phyloP scores from a whole-genome alignment of 805 yeast genomes.

The Priceomyces melissophilus region DNA sequence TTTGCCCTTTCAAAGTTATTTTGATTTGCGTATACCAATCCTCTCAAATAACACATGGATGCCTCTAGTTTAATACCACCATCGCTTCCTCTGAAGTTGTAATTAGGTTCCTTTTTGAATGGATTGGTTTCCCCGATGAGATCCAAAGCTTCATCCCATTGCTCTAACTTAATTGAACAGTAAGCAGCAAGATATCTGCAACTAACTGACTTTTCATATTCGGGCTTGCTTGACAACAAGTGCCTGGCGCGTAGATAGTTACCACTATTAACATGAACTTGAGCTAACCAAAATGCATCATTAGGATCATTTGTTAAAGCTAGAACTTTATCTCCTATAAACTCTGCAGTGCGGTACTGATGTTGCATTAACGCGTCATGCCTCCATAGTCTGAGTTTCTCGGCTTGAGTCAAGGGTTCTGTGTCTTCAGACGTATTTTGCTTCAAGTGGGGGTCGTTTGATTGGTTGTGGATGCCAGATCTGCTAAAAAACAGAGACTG shows the following conservation, averaged over 20 bases:
- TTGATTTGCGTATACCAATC: constrained; percentile 75
- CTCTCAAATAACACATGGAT: constrained; percentile 81
- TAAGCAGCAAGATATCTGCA: constrained; percentile 80
- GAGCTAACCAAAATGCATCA: constrained; percentile 96
- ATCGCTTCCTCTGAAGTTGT: constrained; percentile 51
- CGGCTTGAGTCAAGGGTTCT: constrained; percentile 71
- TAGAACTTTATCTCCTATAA: constrained; percentile 85
- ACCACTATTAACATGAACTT: constrained; percentile 75
- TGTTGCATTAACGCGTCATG: constrained; percentile 92
- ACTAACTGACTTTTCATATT: constrained; percentile 58
- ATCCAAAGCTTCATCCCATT: constrained; percentile 87
- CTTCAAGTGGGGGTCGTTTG: constrained; percentile 4
- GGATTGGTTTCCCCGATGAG: constrained; percentile 82
- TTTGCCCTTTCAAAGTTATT: constrained; percentile 84
- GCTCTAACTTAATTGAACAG: constrained; percentile 65
- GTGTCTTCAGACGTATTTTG: constrained; percentile 6
- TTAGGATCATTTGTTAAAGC: constrained; percentile 82
- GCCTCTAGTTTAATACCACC: constrained; percentile 88
- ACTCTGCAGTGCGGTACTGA: constrained; percentile 85
- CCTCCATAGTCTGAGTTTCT: constrained; percentile 83
- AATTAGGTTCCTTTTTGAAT: constrained; percentile 44
- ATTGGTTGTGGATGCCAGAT: constrained; percentile 6
- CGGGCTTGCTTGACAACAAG: constrained; percentile 53
- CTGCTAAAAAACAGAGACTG: constrained; percentile 37
- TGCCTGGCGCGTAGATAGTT: constrained; percentile 77